These are phyloP conservation scores for Coemansia sp. DNA, from an alignment of 192 early-diverging fungal species.

Conservation along the genomic window DNA sequence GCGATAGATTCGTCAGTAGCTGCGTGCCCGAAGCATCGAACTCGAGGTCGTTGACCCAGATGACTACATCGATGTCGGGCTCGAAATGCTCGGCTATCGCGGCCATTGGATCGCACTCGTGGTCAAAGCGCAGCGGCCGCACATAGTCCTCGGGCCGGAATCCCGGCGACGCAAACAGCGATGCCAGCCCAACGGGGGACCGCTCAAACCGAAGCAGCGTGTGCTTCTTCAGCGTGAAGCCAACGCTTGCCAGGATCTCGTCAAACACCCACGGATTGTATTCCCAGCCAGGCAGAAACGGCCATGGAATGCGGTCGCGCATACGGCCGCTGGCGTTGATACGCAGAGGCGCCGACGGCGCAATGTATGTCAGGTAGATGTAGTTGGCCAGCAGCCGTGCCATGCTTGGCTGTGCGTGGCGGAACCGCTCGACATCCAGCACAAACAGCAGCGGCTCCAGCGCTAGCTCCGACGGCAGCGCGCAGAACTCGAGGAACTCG, in stretches of 20 bases:
- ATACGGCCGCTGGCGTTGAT: conserved; percentile 74
- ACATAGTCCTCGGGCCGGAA: conserved; percentile 31
- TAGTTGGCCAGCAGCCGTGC: conserved; percentile 61
- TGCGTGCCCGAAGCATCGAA: conserved; percentile 18
- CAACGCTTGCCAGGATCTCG: conserved; percentile 75
- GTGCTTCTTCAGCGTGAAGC: conserved; percentile 73
- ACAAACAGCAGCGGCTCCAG: conserved; percentile 83
- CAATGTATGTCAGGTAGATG: conserved; percentile 78
- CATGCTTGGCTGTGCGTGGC: conserved; percentile 54
- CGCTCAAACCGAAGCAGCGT: conserved; percentile 73
- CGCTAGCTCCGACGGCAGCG: conserved; percentile 64
- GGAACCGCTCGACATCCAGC: conserved; percentile 80
- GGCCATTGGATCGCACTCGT: conserved; percentile 42
- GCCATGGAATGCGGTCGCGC: conserved; percentile 71
- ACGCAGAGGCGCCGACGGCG: conserved; percentile 63
- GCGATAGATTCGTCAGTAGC: conserved; percentile 27
- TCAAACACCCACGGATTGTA: conserved; percentile 74
- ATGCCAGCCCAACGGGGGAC: conserved; percentile 42
- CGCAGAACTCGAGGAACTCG: conserved; percentile 51
- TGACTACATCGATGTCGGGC: conserved; percentile 53
- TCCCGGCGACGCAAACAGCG: conserved; percentile 21
- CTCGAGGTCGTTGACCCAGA: conserved; percentile 57
- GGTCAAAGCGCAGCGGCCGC: conserved; percentile 29
- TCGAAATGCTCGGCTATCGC: conserved; percentile 40
- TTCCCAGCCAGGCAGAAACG: conserved; percentile 58